Evolutionary conservation across 2,329 filamentous ascomycete species (phyloP), one percentile per base, ranked within the genome.

Genomic region (Scytalidium lignicola): DNA sequence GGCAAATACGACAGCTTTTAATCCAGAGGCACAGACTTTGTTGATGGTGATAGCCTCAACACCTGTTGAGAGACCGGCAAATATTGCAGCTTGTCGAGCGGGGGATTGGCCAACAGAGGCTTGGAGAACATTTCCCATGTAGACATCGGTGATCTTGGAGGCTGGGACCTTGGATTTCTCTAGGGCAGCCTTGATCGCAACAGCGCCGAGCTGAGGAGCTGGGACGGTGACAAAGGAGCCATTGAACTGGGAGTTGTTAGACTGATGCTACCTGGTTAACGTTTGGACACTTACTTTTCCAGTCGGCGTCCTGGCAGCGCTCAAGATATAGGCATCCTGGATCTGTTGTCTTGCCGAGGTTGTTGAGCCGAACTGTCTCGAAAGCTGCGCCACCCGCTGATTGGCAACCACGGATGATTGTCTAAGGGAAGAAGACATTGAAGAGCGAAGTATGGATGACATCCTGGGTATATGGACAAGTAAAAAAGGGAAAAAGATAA

Each of bases 61-160:
- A 6, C 78, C 82, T n/a, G 83, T 74, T 9, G 90, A 79, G 3
- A 97, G 80, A 2, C 91, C 91, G 3, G 93, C 90, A 63, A 95
- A 92, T 52, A 97, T 86, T 56, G 82, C 75, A 10, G 93, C 93
- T 72, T 99, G 93, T 44, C 93, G 83, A 19, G 93, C 92, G 2
- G 93, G 93, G 0, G 93, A 82, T 71, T 99, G 93, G 42, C 93
- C 93, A 5, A 93, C 79, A 17, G 80, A 80, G 41, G 79, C 92
- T 67, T 90, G 85, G 39, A 97, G 78, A 9, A 97, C 93, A 63
- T 96, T 95, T 65, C 93, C 93, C 88, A 97, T 95, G 74, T 97
- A 97, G 15, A 97, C 90, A 70, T 95, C 88, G 55, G 85, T 87
- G 62, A 97, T 89, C 65, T 86, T 87, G 28, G 85, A 82, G 46